Base-by-base conservation (phyloP, 2,329 filamentous ascomycete species). In the Botrytis fabae region DNA sequence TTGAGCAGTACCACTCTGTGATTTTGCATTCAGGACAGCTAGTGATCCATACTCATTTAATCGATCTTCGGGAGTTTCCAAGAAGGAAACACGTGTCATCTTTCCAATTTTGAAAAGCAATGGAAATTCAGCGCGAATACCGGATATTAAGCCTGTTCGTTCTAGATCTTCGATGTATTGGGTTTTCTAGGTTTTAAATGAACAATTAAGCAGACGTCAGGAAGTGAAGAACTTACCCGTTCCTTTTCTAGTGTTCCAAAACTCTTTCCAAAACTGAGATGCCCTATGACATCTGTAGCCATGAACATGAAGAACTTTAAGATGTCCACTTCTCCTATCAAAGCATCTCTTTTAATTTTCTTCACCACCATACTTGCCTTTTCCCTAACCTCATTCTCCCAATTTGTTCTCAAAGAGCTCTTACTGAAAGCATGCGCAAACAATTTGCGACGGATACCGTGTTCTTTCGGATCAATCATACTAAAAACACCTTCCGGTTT, bases 281-380 rank as follows among this genome's bases (percentile, higher is more conserved):
- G 83, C 0, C 84, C 86, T 68, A 89, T 86, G 0, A 87, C 79
- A 76, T 90, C 88, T 0, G 86, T 87, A 0, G 86, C 80, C 82
- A 88, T 84, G 70, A 87, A 87, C 9, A 84, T 78, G 80, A 83
- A 86, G 87, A 87, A 89, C 72, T 87, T 87, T 73, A 83, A 82
- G 0, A 89, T 79, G 74, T 90, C 86, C 0, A 80, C 81, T 0
- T 74, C 79, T 0, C 84, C 82, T 76, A 25, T 69, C 32, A 63
- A 65, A 46, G 77, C 75, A 81, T 72, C 74, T 84, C 82, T 65
- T 89, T 86, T n/a, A 35, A 89, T 88, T 64, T 80, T 81, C 3
- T 82, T 46, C 1, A 88, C 81, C 0, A 85, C 79, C 16, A 85
- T 74, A 0, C 80, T 77, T 0, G 84, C 80, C 28, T 82, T 83